Conservation (phyloP, 129 eudicot genomes). For the Centella asiatica region DNA sequence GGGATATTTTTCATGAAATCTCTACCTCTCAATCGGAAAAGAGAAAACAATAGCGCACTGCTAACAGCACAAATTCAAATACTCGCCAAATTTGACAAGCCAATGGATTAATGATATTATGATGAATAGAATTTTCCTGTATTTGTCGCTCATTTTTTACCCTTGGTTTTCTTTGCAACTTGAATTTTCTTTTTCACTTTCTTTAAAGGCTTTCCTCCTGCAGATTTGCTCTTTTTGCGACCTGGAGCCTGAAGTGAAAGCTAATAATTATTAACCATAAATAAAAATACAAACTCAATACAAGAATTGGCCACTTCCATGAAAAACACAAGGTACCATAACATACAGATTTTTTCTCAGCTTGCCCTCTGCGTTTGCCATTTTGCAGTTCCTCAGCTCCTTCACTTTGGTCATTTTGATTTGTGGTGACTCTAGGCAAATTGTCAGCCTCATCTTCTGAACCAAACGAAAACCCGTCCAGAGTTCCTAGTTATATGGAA, state of each 20-base stretch:
- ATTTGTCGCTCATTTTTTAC: constrained; percentile 50
- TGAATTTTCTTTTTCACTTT: constrained; percentile 72
- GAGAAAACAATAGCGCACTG: no score
- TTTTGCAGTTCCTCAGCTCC: constrained; percentile 48
- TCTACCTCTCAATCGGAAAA: no score
- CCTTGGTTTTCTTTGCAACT: constrained; percentile 62
- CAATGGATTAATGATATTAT: neutral
- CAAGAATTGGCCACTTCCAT: neutral
- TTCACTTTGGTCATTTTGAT: constrained; percentile 46
- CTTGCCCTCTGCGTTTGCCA: constrained; percentile 47
- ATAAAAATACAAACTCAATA: neutral
- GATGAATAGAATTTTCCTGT: neutral
- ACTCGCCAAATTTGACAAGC: neutral
- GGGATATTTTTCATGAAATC: no score
- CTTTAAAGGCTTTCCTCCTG: constrained; percentile 58
- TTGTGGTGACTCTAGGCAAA: constrained; percentile 22
- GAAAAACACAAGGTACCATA: neutral
- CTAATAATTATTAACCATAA: constrained; percentile 12
- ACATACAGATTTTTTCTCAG: constrained; percentile 54
- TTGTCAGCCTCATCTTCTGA: constrained; percentile 87
- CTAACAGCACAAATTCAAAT: neutral
- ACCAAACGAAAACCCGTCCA: constrained; percentile 83
- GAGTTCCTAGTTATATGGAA: constrained; percentile 44
- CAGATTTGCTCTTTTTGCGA: constrained; percentile 56
- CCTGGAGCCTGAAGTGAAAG: constrained; percentile 42